These are phyloP conservation scores for Calophaca sinica DNA, from an alignment of 306 rosid genomes.

Conservation along the genomic window DNA sequence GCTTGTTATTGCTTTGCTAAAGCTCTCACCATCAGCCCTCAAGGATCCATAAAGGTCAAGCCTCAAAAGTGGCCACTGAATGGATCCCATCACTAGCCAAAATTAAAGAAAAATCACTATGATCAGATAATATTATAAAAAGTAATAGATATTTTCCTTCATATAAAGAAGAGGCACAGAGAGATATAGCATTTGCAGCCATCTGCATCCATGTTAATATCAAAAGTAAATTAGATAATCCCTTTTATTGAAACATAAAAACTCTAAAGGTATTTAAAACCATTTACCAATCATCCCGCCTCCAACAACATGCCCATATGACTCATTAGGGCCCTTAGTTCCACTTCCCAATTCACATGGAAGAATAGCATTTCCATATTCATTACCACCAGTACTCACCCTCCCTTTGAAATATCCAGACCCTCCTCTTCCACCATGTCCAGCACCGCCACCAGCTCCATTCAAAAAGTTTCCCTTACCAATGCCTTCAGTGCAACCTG, in stretches of 20 bases:
- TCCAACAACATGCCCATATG: conserved; percentile 75
- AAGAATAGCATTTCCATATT: conserved; percentile 90
- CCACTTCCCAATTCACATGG: conserved; percentile 99
- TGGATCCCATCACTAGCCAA: conserved; percentile 87
- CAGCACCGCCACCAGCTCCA: conserved; percentile 99
- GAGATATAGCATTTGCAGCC: conserved; percentile 29
- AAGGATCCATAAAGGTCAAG: conserved; percentile 83
- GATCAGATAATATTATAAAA: conserved; percentile 32
- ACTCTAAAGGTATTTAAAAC: conserved; percentile 22
- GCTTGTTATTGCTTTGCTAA: conserved; percentile 56
- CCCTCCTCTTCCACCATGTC: conserved; percentile 99
- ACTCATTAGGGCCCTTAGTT: conserved; percentile 78
- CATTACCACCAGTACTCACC: conserved; percentile 79
- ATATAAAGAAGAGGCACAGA: conserved; percentile 32
- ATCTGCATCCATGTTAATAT: conserved; percentile 38
- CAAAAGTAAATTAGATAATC: conserved; percentile 32
- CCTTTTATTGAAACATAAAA: conserved; percentile 31
- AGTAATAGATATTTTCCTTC: conserved; percentile 34
- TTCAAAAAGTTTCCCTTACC: conserved; percentile 95
- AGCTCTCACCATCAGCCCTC: conserved; percentile 95
- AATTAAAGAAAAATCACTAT: conserved; percentile 44
- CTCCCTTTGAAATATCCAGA: conserved; percentile 89
- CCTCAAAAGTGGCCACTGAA: conserved; percentile 89
- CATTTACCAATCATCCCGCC: conserved; percentile 95
- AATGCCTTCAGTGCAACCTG: conserved; percentile 94